These are phyloP conservation scores for Clathrospora elynae DNA, from an alignment of 2,329 filamentous ascomycete genomes.

Conservation along the genomic window DNA sequence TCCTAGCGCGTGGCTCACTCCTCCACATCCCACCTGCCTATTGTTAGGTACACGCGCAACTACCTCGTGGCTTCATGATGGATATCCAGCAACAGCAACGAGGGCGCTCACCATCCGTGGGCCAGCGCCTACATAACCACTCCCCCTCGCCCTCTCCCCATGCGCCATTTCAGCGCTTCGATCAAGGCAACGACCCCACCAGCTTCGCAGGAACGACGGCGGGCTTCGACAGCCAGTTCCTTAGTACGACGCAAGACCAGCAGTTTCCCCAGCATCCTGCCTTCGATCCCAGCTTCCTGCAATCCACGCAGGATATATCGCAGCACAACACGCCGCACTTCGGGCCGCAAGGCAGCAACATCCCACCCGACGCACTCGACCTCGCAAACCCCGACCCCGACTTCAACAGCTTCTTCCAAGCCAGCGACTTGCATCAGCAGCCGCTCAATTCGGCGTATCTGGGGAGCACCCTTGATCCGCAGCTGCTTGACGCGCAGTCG, in stretches of 20 bases:
- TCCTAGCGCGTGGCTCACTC: slow-evolving; percentile 31
- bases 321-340: slow-evolving; percentile 62
- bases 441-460: slow-evolving; percentile 66
- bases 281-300: slow-evolving; percentile 53
- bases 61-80: slow-evolving; percentile 60
- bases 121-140: slow-evolving; percentile 66
- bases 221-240: slow-evolving; percentile 48
- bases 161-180: slow-evolving; percentile 55
- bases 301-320: slow-evolving; percentile 46
- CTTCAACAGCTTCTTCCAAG: slow-evolving; percentile 62
- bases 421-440: slow-evolving; percentile 58
- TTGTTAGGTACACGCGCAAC: slow-evolving; percentile 41
- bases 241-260: slow-evolving; percentile 55
- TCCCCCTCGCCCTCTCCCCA: slow-evolving; percentile 67
- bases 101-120: slow-evolving; percentile 67
- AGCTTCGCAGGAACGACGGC: slow-evolving; percentile 38
- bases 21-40: slow-evolving; percentile 24
- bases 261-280: slow-evolving; percentile 49
- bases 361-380: slow-evolving; percentile 46
- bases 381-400: slow-evolving; percentile 34
- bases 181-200: slow-evolving; percentile 51
- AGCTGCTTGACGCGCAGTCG: slow-evolving; percentile 50
- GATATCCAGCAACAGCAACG: slow-evolving; percentile 57
- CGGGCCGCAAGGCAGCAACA: slow-evolving; percentile 47
- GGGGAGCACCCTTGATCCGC: slow-evolving; percentile 51